Conservation (phyloP, 208 protist genomes). For the Porcisia deanei region DNA sequence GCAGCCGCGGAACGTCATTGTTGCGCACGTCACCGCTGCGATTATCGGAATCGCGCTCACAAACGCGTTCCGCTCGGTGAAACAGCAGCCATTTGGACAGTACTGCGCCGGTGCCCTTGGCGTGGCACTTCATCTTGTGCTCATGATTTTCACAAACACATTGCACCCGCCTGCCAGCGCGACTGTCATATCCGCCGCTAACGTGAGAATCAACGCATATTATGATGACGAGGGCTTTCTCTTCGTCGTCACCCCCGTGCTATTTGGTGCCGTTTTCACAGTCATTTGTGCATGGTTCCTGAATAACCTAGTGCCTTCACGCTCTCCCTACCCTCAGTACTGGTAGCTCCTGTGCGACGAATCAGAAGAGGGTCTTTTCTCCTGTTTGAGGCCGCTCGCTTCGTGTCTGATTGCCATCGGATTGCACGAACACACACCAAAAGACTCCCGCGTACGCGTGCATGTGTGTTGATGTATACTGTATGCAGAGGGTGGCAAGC, state of each 20-base stretch:
- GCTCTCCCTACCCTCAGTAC: constrained; percentile 68
- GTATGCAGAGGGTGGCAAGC: not conserved
- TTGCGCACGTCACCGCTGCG: constrained; percentile 59
- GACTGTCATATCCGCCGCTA: constrained; percentile 59
- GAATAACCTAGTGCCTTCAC: constrained; percentile 56
- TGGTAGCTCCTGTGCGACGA: constrained; percentile 30
- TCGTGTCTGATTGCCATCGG: not conserved
- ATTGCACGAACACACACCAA: not conserved
- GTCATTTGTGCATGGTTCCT: constrained; percentile 52
- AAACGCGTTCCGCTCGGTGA: constrained; percentile 52
- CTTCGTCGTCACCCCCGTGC: constrained; percentile 56
- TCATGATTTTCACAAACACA: constrained; percentile 69
- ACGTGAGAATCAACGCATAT: constrained; percentile 43
- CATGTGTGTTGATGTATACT: no score
- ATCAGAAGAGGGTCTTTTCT: not conserved
- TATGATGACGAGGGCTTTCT: constrained; percentile 67
- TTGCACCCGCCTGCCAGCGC: constrained; percentile 68
- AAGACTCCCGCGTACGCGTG: not conserved
- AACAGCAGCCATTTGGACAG: constrained; percentile 45
- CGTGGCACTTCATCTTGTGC: constrained; percentile 53
- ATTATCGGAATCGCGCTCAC: constrained; percentile 52
- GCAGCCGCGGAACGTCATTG: constrained; percentile 59
- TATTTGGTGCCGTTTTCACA: constrained; percentile 44
- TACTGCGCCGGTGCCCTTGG: constrained; percentile 57
- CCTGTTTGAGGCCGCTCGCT: not conserved